Conservation (phyloP, 2,329 filamentous ascomycete genomes). For the Talaromyces rugulosus region DNA sequence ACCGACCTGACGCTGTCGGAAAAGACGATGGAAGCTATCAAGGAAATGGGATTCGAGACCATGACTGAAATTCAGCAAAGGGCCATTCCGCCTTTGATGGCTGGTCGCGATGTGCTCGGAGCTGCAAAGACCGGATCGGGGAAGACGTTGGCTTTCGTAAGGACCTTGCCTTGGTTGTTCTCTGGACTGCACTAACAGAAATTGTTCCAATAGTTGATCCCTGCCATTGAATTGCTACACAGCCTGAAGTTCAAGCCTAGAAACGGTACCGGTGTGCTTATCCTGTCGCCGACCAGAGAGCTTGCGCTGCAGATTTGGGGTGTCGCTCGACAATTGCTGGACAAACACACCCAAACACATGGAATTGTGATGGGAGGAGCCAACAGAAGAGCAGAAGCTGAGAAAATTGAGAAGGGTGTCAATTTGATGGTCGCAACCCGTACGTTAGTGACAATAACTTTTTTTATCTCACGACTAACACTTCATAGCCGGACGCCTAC, state of each 20-base stretch:
- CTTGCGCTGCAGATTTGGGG: conserved; percentile 94
- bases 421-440: conserved; percentile 86
- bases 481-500: conserved; percentile 64
- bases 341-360: conserved; percentile 88
- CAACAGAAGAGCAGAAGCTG: conserved; percentile 82
- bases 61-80: conserved; percentile 97
- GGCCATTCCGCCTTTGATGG: conserved; percentile 85
- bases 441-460: neutral
- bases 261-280: conserved; percentile 81
- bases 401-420: conserved; percentile 90
- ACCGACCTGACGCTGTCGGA: conserved; percentile 79
- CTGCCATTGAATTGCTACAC: conserved; percentile 73
- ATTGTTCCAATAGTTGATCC: conserved; percentile 52
- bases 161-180: conserved; percentile 60
- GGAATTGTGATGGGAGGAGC: conserved; percentile 96
- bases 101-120: conserved; percentile 87
- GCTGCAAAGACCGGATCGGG: conserved; percentile 94
- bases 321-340: conserved; percentile 89
- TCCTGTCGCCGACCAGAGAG: conserved; percentile 90
- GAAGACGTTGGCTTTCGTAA: conserved; percentile 77
- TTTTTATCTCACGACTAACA: conserved; percentile 30
- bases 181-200: neutral
- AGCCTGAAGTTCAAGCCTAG: conserved; percentile 54
- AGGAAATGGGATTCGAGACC: conserved; percentile 86
- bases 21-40: conserved; percentile 81